A percentile compares a stretch with the other conserved stretches of the same genome.
Conservation (phyloP, 164 flowering plant genomes). For the Vitis vinifera region DNA sequence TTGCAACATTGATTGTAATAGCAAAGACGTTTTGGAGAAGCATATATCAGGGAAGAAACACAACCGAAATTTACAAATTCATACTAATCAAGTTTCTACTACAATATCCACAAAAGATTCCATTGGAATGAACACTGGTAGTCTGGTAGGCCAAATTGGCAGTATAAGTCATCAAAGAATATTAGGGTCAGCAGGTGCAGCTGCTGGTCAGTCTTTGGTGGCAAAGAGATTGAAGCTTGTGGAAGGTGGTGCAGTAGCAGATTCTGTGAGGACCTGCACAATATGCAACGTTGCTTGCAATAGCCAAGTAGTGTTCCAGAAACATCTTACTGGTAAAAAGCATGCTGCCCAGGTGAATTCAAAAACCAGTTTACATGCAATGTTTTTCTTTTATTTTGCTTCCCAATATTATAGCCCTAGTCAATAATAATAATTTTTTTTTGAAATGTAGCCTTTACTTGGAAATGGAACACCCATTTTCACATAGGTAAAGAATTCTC, state of each 20-base stretch:
- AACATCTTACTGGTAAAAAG: constrained; percentile 27
- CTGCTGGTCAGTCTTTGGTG: constrained; percentile 13
- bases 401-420: neutral
- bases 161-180: neutral
- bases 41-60: constrained; percentile 25
- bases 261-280: constrained; percentile 18
- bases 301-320: constrained; percentile 16
- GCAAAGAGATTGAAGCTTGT: constrained; percentile 9
- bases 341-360: constrained; percentile 27
- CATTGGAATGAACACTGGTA: neutral
- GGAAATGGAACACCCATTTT: no score
- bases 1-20: constrained; percentile 25
- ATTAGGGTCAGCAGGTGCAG: constrained; percentile 1
- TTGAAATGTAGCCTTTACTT: no score
- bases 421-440: no score
- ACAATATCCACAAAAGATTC: neutral
- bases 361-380: neutral
- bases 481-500: no score
- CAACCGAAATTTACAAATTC: constrained; percentile 9
- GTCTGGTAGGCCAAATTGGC: neutral
- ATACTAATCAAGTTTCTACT: neutral
- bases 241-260: constrained; percentile 12
- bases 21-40: constrained; percentile 15
- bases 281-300: constrained; percentile 31
- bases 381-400: no score